Percentiles rank a stretch among this genome's conserved stretches.
Conservation (phyloP, 495 filamentous ascomycete genomes). For the Coniosporium apollinis region DNA sequence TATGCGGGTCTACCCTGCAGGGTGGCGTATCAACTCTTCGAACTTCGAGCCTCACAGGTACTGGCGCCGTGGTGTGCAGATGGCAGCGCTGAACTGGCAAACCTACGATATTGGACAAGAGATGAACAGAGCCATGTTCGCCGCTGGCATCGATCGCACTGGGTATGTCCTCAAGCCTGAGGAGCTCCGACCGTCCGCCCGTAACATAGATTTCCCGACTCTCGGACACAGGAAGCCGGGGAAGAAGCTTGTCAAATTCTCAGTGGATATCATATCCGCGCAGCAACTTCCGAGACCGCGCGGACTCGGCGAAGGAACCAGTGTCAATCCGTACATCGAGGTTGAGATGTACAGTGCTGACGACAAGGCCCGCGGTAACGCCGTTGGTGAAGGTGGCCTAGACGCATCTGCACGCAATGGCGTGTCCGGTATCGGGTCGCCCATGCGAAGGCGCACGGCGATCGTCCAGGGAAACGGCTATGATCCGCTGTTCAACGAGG, state of each 20-base stretch:
- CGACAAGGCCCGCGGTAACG: slow-evolving; percentile 56
- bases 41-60: slow-evolving; percentile 87
- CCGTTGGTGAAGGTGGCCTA: slow-evolving; percentile 47
- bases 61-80: slow-evolving; percentile 91
- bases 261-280: slow-evolving; percentile 77
- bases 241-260: slow-evolving; percentile 64
- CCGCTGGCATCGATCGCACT: slow-evolving; percentile 68
- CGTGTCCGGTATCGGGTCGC: slow-evolving; percentile 53
- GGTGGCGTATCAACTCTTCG: slow-evolving; percentile 58
- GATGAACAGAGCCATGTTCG: slow-evolving; percentile 95
- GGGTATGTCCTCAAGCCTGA: slow-evolving; percentile 90
- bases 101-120: slow-evolving; percentile 92
- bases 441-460: slow-evolving; percentile 59
- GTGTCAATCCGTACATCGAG: slow-evolving; percentile 82
- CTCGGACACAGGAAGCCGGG: slow-evolving; percentile 42
- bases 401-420: slow-evolving; percentile 54
- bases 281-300: slow-evolving; percentile 81
- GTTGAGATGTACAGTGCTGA: slow-evolving; percentile 90
- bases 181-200: slow-evolving; percentile 48
- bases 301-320: slow-evolving; percentile 47
- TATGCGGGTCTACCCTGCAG: slow-evolving; percentile 84
- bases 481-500: slow-evolving; percentile 68
- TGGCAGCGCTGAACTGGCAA: slow-evolving; percentile 96
- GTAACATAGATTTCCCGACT: slow-evolving; percentile 21
- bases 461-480: slow-evolving; percentile 78